These are phyloP conservation scores for Leccinum uliginosum DNA, from an alignment of 768 basidiomycete species.

Conservation along the genomic window DNA sequence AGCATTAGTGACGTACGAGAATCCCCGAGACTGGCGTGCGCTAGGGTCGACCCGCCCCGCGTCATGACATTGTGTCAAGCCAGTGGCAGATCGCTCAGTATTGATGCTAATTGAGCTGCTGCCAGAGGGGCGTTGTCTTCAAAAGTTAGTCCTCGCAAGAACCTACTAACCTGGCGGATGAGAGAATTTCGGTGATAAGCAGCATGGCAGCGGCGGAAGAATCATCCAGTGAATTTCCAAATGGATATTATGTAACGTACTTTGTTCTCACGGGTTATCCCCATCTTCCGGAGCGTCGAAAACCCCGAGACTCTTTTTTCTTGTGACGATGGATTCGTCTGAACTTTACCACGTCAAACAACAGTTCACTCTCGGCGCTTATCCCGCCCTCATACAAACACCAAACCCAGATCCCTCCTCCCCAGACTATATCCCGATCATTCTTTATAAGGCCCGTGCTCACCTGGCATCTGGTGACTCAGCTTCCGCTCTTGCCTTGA, in stretches of 20 bases:
- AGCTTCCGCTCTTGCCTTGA: constrained; percentile 48
- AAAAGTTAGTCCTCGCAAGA: too few relatives aligned
- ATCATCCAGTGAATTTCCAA: neutral
- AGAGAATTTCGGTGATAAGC: neutral
- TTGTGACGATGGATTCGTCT: constrained; percentile 47
- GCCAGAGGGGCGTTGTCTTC: neutral
- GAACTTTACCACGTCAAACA: constrained; percentile 68
- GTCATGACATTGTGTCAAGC: neutral
- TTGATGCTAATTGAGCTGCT: neutral
- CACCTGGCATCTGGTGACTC: constrained; percentile 66
- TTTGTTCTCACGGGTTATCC: too few relatives aligned
- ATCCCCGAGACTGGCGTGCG: too few relatives aligned
- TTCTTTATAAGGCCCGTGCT: constrained; percentile 79
- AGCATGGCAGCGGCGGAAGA: neutral
- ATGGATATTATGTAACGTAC: neutral
- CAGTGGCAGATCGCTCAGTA: neutral
- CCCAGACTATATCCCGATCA: constrained; percentile 55
- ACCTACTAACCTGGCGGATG: neutral
- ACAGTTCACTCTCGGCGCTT: constrained; percentile 76
- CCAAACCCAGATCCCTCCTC: constrained; percentile 57
- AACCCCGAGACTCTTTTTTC: neutral
- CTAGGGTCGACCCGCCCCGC: neutral
- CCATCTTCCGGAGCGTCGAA: neutral
- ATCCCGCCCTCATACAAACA: constrained; percentile 53
- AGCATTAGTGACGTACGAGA: neutral